phyloP scores from a whole-genome alignment of 2,329 filamentous ascomycete species.

The Tolypocladium capitatum region DNA sequence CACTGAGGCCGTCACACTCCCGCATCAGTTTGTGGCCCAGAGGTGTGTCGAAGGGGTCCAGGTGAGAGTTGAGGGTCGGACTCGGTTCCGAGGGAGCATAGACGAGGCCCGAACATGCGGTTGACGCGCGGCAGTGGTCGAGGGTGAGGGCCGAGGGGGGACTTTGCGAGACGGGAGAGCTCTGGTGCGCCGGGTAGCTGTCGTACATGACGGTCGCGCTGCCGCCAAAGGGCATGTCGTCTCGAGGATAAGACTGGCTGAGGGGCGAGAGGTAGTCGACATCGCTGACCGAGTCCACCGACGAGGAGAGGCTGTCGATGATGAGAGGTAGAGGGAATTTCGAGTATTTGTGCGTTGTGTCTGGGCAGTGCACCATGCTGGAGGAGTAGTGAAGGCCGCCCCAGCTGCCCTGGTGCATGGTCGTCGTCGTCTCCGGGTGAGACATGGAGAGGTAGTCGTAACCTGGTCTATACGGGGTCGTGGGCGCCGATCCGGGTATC shows the following conservation, averaged over 20 bases:
- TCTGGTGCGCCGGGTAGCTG: slow-evolving; percentile 34
- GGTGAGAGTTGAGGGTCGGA: slow-evolving; percentile 47
- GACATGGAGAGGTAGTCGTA: slow-evolving; percentile 41
- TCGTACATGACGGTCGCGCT: slow-evolving; percentile 46
- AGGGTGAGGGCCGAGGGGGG: slow-evolving; percentile 42
- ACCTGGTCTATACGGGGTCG: slow-evolving; percentile 22
- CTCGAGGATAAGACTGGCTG: slow-evolving; percentile 41
- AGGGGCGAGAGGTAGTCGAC: slow-evolving; percentile 50
- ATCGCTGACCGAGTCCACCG: slow-evolving; percentile 47
- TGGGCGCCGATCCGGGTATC: slow-evolving; percentile 28
- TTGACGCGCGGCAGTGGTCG: slow-evolving; percentile 40
- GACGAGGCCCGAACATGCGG: slow-evolving; percentile 47
- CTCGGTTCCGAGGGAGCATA: slow-evolving; percentile 48
- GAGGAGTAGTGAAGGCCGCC: slow-evolving; percentile 32
- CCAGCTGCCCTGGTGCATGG: slow-evolving; percentile 30
- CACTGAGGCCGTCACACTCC: slow-evolving; percentile 44
- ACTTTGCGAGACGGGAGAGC: slow-evolving; percentile 41
- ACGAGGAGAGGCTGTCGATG: slow-evolving; percentile 37
- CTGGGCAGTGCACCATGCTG: slow-evolving; percentile 20
- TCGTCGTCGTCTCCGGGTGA: slow-evolving; percentile 28
- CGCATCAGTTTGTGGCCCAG: slow-evolving; percentile 38
- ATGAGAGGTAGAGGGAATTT: slow-evolving; percentile 33
- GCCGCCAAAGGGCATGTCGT: slow-evolving; percentile 42
- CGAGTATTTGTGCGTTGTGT: slow-evolving; percentile 25
- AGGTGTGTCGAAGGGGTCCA: slow-evolving; percentile 43